Base-by-base conservation (phyloP, 129 eudicot genomes). In the Solidago caesia region DNA sequence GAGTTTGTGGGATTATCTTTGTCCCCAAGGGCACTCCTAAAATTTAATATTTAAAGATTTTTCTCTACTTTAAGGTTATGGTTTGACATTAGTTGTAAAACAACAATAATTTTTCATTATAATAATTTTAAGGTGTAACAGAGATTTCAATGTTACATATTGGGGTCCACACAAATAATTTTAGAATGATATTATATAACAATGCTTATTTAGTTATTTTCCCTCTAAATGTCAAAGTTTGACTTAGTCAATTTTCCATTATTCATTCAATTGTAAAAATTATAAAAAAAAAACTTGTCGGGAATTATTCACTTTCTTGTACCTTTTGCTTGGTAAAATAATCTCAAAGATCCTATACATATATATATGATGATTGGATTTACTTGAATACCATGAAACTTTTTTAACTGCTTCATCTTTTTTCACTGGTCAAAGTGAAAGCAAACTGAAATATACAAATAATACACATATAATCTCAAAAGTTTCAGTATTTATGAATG, bases 1-100 rank as follows among this genome's bases (percentile, higher is more conserved):
- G 86, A 85, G 84, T 80, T 82, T 82, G 89, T 82, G 86, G 89
- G 86, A 79, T 72, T 74, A 57, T 70, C 56, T 68, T 79, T 78
- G 79, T 71, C 79, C 80, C 81, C 68, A 60, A 81, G 83, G 80
- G 27, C 68, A 64, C 82, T 79, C 68, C 16, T 25, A 64, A 46
- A 58, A n/a, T 68, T 68, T 60, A 77, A 49, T 1, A 65, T 57
- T 51, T 78, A 61, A 44, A 9, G 64, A 60, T 71, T 74, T 81
- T 72, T 70, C 77, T 74, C 45, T 74, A 43, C 77, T 82, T 76
- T 83, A 55, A 64, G 78, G 74, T 70, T 78, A 61, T 70, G 60
- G 76, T 82, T 81, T 78, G 81, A 78, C 72, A 81, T 71, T 70
- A 69, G 83, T 65, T 46, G 82, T 78, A 70, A 81, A 85, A 70